Conservation (phyloP, 2,329 filamentous ascomycete genomes). For the Rhynchosporium agropyri region DNA sequence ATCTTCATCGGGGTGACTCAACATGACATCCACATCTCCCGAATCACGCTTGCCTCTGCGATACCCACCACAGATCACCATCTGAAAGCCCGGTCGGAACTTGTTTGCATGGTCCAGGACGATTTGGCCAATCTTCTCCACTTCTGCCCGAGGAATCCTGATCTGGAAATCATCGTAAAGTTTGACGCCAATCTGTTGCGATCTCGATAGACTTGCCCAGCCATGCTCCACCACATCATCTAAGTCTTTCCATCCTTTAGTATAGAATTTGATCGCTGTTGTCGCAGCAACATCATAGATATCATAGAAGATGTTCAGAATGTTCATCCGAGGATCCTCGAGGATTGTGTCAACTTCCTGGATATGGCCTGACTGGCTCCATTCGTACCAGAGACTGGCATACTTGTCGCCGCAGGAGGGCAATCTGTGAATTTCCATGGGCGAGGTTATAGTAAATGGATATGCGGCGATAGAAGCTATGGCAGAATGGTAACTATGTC, state of each 20-base stretch:
- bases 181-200: slow-evolving; percentile 92
- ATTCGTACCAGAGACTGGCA: slow-evolving; percentile 76
- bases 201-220: slow-evolving; percentile 70
- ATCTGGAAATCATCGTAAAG: slow-evolving; percentile 83
- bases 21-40: slow-evolving; percentile 83
- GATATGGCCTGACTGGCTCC: slow-evolving; percentile 61
- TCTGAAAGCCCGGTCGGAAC: slow-evolving; percentile 60
- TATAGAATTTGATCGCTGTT: slow-evolving; percentile 81
- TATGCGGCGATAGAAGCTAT: slow-evolving; percentile 86
- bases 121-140: slow-evolving; percentile 65
- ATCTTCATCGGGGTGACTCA: slow-evolving; percentile 74
- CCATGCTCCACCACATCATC: slow-evolving; percentile 85
- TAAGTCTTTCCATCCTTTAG: slow-evolving; percentile 76
- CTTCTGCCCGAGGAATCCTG: slow-evolving; percentile 73
- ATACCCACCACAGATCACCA: slow-evolving; percentile 68
- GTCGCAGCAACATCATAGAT: slow-evolving; percentile 92
- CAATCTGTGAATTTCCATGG: slow-evolving; percentile 52
- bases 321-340: slow-evolving; percentile 61
- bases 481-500: slow-evolving; percentile 83
- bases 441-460: slow-evolving; percentile 49
- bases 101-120: slow-evolving; percentile 69
- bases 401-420: slow-evolving; percentile 85
- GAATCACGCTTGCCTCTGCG: slow-evolving; percentile 64
- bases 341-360: slow-evolving; percentile 66
- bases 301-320: slow-evolving; percentile 72